Evolutionary conservation across 73 alveolate species (phyloP).

Genomic region (Stentor roeselii): DNA sequence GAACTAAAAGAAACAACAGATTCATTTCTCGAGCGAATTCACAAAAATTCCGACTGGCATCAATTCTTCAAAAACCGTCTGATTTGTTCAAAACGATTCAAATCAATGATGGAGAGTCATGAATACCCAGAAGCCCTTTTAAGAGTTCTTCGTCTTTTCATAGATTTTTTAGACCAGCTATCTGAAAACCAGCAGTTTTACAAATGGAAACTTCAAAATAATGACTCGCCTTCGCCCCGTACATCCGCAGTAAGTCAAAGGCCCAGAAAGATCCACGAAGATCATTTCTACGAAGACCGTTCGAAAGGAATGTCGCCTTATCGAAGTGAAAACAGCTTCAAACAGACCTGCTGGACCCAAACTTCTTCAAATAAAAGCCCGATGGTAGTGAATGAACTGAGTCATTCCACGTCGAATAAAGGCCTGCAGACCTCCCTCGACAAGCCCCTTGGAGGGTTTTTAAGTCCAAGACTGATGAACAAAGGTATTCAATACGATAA

Average conservation of each 20-base stretch:
- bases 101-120: background rate
- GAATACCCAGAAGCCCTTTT: background rate
- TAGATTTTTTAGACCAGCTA: background rate
- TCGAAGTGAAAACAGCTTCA: background rate
- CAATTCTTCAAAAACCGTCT: background rate
- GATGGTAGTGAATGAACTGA: background rate
- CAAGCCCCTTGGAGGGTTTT: too few species aligned
- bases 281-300: too few species aligned
- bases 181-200: too few species aligned
- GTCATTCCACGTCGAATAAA: too few species aligned
- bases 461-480: too few species aligned
- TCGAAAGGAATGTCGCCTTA: too few species aligned
- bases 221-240: too few species aligned
- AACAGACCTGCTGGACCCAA: background rate
- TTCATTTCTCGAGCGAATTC: background rate
- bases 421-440: too few species aligned
- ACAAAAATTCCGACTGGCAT: background rate
- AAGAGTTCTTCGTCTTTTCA: background rate
- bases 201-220: too few species aligned
- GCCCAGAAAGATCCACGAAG: too few species aligned
- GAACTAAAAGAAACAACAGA: background rate
- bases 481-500: too few species aligned
- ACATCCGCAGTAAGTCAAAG: background rate
- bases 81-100: background rate
- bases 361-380: background rate